Conservation (phyloP, 2,329 filamentous ascomycete genomes). For the Phoma herbarum region DNA sequence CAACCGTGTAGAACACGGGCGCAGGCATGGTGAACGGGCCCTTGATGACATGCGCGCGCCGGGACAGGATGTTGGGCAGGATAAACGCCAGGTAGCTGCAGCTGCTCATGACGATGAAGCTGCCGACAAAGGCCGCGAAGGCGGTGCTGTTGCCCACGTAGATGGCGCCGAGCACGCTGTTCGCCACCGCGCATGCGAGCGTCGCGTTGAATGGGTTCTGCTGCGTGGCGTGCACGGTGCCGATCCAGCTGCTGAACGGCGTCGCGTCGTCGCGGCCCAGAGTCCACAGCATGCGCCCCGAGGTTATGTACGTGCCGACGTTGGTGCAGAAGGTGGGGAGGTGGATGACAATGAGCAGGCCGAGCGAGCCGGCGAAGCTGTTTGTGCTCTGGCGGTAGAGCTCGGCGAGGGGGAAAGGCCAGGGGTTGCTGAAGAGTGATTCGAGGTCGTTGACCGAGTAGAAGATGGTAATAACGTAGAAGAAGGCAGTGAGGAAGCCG, state of each 20-base stretch:
- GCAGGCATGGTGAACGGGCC: conserved; percentile 66
- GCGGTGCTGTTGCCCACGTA: conserved; percentile 73
- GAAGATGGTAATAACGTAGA: conserved; percentile 56
- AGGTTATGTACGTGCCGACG: conserved; percentile 67
- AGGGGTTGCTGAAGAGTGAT: conserved; percentile 59
- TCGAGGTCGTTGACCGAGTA: conserved; percentile 68
- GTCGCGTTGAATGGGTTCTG: conserved; percentile 66
- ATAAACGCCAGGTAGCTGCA: conserved; percentile 71
- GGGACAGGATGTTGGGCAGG: conserved; percentile 57
- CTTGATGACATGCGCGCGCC: conserved; percentile 56
- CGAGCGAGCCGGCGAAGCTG: conserved; percentile 52
- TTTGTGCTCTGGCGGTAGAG: conserved; percentile 66
- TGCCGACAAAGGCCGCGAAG: conserved; percentile 72
- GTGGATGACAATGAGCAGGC: conserved; percentile 62
- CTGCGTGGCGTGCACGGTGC: conserved; percentile 56
- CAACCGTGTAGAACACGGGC: conserved; percentile 57
- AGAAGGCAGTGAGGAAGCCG: conserved; percentile 49
- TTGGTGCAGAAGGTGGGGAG: conserved; percentile 62
- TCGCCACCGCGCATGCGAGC: conserved; percentile 58
- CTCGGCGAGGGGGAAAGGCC: conserved; percentile 69
- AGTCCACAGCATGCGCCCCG: conserved; percentile 70
- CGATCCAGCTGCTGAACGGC: conserved; percentile 61
- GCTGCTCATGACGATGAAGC: conserved; percentile 64
- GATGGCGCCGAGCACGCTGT: conserved; percentile 68
- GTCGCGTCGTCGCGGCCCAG: conserved; percentile 66